Conservation (phyloP, 2,329 filamentous ascomycete species). For the Talaromyces atroroseus region DNA sequence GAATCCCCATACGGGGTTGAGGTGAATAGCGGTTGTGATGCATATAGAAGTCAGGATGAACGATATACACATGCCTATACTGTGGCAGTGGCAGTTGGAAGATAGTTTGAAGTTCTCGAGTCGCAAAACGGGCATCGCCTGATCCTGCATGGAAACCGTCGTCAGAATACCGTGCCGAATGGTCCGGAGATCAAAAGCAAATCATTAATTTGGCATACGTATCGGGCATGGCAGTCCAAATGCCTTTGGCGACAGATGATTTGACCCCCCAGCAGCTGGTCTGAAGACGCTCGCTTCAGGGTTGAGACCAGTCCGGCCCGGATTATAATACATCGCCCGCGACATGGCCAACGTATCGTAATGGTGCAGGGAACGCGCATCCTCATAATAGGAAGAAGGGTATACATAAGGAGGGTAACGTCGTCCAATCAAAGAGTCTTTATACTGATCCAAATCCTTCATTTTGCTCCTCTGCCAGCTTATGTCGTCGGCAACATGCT, state of each 20-base stretch:
- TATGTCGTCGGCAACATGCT: conserved; percentile 21
- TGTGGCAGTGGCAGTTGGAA: neutral
- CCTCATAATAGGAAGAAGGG: neutral
- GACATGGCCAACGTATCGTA: neutral
- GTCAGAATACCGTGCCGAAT: neutral
- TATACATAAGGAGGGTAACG: neutral
- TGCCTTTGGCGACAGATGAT: neutral
- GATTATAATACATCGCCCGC: neutral
- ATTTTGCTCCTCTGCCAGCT: conserved; percentile 18
- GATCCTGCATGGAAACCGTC: neutral
- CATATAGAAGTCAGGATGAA: neutral
- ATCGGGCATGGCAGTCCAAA: neutral
- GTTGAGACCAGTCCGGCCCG: neutral
- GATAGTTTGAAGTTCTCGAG: neutral
- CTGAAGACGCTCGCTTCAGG: neutral
- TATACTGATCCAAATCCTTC: neutral
- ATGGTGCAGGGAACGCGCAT: neutral
- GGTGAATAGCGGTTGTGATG: neutral
- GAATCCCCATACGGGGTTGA: too few species aligned
- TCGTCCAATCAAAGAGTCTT: neutral
- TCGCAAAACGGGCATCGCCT: neutral
- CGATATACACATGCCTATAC: neutral
- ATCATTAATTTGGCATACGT: neutral
- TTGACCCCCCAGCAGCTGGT: neutral
- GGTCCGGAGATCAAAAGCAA: neutral